Evolutionary conservation across 169 alveolate species (phyloP), one percentile per base, ranked within the genome.

Genomic region (Theileria annulata): DNA sequence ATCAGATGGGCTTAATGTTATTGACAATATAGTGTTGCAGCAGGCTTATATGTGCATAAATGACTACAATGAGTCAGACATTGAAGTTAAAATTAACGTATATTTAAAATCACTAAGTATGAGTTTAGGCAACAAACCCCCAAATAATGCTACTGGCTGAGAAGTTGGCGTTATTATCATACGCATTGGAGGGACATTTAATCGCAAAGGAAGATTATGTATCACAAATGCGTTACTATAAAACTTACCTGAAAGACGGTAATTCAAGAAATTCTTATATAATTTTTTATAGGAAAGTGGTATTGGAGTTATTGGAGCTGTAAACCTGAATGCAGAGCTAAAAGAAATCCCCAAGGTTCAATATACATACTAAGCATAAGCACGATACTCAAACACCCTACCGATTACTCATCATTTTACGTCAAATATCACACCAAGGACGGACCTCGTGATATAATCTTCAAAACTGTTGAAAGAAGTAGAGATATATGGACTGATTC

Each of bases 401-500:
- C 88, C 9, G 85, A 80, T 77, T 80, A 80, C 59, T 66, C 67
- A 49, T 71, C 54, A 35, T 86, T 92, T 67, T 92, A 92, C 69
- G 77, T 92, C 15, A 87, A 88, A 35, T 88, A 91, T 63, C 92
- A 92, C 75, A 91, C 93, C 19, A 59, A 62, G 27, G 73, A 72
- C 19, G 94, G 94, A 9, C 68, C 79, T 5, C 93, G 88, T 51
- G 95, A 92, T 56, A 78, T 92, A 49, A 78, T 92, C 12, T 92
- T 92, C 37, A 88, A 82, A 79, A 74, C 94, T 25, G 91, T 92
- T 6, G 95, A 92, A 48, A 54, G 93, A 13, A 88, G 81, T 59
- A 79, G 95, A 17, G 93, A 92, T 71, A 69, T 92, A n/a, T 92
- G 95, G 95, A 35, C 95, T 0, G 95, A 92, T 33, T 94, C 93